Conservation (phyloP, 2,329 filamentous ascomycete genomes). For the Fusarium mexicanum region DNA sequence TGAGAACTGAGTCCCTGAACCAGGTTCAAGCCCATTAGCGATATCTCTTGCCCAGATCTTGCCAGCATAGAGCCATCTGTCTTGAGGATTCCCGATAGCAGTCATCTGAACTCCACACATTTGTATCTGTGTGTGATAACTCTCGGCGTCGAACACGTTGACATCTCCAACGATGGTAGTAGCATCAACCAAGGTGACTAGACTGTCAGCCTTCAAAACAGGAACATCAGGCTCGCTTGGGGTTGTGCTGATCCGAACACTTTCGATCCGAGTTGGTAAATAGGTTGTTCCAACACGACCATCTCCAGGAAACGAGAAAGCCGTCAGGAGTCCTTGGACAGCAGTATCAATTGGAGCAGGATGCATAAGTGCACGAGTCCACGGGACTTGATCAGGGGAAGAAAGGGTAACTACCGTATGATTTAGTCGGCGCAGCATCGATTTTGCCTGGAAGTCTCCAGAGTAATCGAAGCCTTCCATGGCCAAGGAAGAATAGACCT, state of each 20-base stretch:
- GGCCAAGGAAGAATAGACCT: neutral
- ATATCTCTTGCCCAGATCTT: neutral
- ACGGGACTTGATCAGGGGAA: neutral
- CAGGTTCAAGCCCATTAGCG: neutral
- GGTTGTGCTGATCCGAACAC: neutral
- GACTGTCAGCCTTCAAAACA: neutral
- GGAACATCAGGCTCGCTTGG: neutral
- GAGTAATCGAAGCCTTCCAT: neutral
- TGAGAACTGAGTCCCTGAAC: neutral
- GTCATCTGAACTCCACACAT: neutral
- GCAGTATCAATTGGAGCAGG: neutral
- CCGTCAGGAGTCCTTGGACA: neutral
- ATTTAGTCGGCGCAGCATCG: neutral
- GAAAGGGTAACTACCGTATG: neutral
- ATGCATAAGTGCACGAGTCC: neutral
- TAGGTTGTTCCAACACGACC: neutral
- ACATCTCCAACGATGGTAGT: neutral
- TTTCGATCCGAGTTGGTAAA: neutral
- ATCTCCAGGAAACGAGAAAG: neutral
- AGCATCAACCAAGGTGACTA: neutral
- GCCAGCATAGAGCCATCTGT: neutral
- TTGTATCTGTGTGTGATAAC: neutral
- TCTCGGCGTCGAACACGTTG: neutral
- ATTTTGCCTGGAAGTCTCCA: neutral
- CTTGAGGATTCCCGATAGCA: neutral